Evolutionary conservation across 2,329 filamentous ascomycete genomes (phyloP), one percentile per base, ranked within the genome.

Genomic region (Diatrype stigma): DNA sequence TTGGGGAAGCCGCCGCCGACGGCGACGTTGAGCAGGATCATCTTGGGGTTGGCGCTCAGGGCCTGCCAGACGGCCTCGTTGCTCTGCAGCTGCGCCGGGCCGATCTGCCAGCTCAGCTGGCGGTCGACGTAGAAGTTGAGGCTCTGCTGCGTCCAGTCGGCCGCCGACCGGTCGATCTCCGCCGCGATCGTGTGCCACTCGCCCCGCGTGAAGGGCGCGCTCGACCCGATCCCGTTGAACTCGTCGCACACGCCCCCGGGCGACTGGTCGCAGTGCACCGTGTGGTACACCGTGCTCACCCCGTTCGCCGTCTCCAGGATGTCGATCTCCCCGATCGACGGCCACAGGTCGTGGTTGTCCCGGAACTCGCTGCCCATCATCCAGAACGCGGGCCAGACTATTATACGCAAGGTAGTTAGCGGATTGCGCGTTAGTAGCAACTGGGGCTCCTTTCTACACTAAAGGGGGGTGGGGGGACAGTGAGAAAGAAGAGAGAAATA

Each of bases 311-410:
- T 61, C 60, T 77, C 75, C 50, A 77, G 56, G 42, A 77, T 66
- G 62, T 77, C 75, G 45, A 76, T 64, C 63, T 77, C 75, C 50
- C 71, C 71, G 12, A 70, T 58, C 6, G 56, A 47, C 0, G 75
- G 74, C 75, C 74, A 77, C 52, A 67, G 68, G 14, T 52, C 59
- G 52, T 70, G 70, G 51, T 71, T 66, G 28, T 59, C 59, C 42
- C 73, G 68, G 60, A 68, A 74, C 2, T 54, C 59, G 8, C 63
- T 53, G 6, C 74, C 74, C 30, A 77, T 67, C 21, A 69, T 61
- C 74, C 73, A 77, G 55, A 77, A 76, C 0, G 73, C 74, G 0
- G 70, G 71, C 74, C 75, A 77, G 58, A 76, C 34, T 37, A n/a
- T n/a, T n/a, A n/a, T n/a, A n/a, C n/a, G 30, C 14, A 34, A 34